Conservation (phyloP, 2,329 filamentous ascomycete genomes). For the Tolypocladium ophioglossoides region DNA sequence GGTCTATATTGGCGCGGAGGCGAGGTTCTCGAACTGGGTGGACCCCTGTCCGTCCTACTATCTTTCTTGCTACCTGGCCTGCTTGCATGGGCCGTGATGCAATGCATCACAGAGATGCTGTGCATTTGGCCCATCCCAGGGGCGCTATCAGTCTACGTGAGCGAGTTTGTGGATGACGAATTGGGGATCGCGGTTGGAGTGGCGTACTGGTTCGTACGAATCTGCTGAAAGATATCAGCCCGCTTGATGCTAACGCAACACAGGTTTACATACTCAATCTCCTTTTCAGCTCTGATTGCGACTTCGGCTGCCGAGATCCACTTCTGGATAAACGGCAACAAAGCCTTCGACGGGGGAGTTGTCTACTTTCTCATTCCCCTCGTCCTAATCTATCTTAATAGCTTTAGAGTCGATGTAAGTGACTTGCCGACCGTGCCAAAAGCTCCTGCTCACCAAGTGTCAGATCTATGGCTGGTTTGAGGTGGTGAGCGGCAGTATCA, state of each 20-base stretch:
- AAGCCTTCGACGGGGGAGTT: conserved; percentile 7
- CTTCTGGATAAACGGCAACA: conserved; percentile 10
- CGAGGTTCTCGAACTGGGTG: conserved; percentile 16
- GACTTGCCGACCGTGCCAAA: neutral
- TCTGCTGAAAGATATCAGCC: neutral
- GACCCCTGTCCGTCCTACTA: conserved; percentile 14
- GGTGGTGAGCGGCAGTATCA: conserved; percentile 12
- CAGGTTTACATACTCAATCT: conserved; percentile 18
- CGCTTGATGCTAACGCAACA: neutral
- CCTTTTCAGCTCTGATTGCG: conserved; percentile 15
- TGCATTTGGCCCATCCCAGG: conserved; percentile 22
- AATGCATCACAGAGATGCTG: conserved; percentile 18
- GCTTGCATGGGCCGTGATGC: conserved; percentile 19
- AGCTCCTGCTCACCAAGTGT: neutral
- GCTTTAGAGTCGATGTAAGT: conserved; percentile 13
- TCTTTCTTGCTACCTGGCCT: conserved; percentile 16
- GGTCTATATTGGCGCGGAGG: conserved; percentile 19
- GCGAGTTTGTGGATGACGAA: conserved; percentile 20
- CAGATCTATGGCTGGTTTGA: conserved; percentile 19
- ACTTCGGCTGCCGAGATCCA: conserved; percentile 13
- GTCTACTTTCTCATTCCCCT: conserved; percentile 14
- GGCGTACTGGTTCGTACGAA: conserved; percentile 18
- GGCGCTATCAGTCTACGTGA: conserved; percentile 18
- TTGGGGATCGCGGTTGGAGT: conserved; percentile 20
- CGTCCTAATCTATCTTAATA: conserved; percentile 11